Conservation (phyloP, 2,329 filamentous ascomycete species). For the Neofusicoccum parvum region DNA sequence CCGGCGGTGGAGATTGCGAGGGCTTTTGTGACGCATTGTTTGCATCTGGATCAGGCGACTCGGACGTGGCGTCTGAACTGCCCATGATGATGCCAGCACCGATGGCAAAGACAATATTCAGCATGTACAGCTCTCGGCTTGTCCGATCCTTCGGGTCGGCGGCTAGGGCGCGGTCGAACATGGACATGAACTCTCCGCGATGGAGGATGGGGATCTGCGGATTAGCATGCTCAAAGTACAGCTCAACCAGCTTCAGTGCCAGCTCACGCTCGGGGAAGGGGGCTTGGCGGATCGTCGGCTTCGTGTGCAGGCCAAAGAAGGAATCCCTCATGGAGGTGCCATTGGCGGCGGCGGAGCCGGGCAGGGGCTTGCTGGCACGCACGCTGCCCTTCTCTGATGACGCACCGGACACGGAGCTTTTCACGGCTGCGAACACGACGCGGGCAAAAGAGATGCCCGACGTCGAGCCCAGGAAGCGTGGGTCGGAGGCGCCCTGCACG, state of each 20-base stretch:
- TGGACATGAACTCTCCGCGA: conserved; percentile 82
- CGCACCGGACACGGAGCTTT: conserved; percentile 64
- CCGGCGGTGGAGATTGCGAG: conserved; percentile 35
- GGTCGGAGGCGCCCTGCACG: conserved; percentile 75
- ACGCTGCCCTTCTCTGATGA: conserved; percentile 65
- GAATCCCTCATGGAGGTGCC: conserved; percentile 90
- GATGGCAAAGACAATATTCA: conserved; percentile 97
- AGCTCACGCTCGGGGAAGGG: conserved; percentile 79
- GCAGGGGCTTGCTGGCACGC: conserved; percentile 58
- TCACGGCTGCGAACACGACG: conserved; percentile 92
- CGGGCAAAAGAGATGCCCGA: conserved; percentile 93
- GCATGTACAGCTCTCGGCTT: conserved; percentile 82
- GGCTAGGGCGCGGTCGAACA: conserved; percentile 81
- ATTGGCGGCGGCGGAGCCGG: conserved; percentile 52
- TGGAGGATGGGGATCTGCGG: conserved; percentile 94
- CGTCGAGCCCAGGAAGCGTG: conserved; percentile 78
- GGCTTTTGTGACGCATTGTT: conserved; percentile 28
- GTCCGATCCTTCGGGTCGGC: conserved; percentile 67
- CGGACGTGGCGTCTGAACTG: conserved; percentile 40
- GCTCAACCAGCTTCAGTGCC: conserved; percentile 69
- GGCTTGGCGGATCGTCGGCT: conserved; percentile 82
- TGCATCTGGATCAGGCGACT: conserved; percentile 24
- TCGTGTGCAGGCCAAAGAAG: conserved; percentile 94
- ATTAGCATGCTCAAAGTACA: conserved; percentile 96
- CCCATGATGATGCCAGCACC: conserved; percentile 89